These are phyloP conservation scores for Phaeodactylum tricornutum DNA, from an alignment of 108 stramenopile genomes.

Conservation along the genomic window DNA sequence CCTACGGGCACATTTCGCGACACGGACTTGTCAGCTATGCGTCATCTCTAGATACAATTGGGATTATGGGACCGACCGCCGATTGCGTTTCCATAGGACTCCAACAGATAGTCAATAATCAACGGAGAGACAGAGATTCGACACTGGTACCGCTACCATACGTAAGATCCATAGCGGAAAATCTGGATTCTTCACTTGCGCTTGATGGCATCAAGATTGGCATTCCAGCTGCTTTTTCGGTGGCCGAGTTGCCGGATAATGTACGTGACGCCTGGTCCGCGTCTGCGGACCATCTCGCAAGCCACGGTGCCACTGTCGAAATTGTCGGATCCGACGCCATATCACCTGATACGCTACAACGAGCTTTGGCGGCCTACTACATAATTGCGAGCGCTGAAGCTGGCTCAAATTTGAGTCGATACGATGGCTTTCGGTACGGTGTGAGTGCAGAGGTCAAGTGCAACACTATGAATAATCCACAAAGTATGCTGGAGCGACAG, in stretches of 20 bases:
- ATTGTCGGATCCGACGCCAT: slow-evolving; percentile 29
- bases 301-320: slow-evolving; percentile 44
- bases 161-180: not conserved
- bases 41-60: slow-evolving; percentile 88
- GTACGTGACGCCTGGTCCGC: slow-evolving; percentile 42
- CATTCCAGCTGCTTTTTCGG: slow-evolving; percentile 70
- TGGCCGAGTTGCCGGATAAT: slow-evolving; percentile 52
- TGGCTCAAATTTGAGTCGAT: slow-evolving; percentile 90
- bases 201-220: slow-evolving; percentile 61
- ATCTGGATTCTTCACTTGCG: not conserved
- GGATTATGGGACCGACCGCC: slow-evolving; percentile 60
- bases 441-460: not conserved
- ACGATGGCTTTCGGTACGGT: slow-evolving; percentile 94
- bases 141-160: slow-evolving; percentile 16
- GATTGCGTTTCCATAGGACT: slow-evolving; percentile 47
- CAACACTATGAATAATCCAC: not conserved
- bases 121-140: slow-evolving; percentile 34
- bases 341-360: slow-evolving; percentile 54
- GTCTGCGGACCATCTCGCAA: slow-evolving; percentile 34
- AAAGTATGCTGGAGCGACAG: slow-evolving; percentile 52
- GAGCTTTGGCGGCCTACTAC: slow-evolving; percentile 87
- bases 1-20: slow-evolving; percentile 84
- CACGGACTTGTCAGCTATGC: slow-evolving; percentile 95
- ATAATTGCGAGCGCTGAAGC: slow-evolving; percentile 95
- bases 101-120: slow-evolving; percentile 10